Percentiles rank a stretch among this genome's conserved stretches.
Evolutionary conservation across 495 filamentous ascomycete genomes (phyloP).

Genomic region (Annulohypoxylon nitens): DNA sequence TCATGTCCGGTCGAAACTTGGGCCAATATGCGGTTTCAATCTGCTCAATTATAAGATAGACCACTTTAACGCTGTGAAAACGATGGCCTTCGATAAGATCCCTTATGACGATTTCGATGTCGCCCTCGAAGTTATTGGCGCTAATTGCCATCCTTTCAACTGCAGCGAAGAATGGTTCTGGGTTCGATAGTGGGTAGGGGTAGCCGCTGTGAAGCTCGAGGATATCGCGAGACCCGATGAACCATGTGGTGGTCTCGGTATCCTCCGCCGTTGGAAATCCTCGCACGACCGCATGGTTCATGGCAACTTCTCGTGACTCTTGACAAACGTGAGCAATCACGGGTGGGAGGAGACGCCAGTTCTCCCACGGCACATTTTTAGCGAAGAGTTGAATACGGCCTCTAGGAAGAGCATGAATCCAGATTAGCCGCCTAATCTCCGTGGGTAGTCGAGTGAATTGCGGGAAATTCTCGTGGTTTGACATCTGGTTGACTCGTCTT

Average conservation of each 20-base stretch:
- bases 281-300: conserved; percentile 46
- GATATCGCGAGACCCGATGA: conserved; percentile 48
- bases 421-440: conserved; percentile 50
- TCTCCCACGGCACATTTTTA: conserved; percentile 50
- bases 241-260: conserved; percentile 49
- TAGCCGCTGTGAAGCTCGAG: conserved; percentile 51
- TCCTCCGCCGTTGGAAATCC: conserved; percentile 50
- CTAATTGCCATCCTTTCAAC: conserved; percentile 46
- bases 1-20: conserved; percentile 47
- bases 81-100: conserved; percentile 44
- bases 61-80: conserved; percentile 45
- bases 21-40: conserved; percentile 51
- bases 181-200: conserved; percentile 50
- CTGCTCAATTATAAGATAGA: conserved; percentile 50
- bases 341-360: conserved; percentile 49
- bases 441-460: conserved; percentile 48
- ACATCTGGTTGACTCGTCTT: conserved; percentile 34
- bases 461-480: conserved; percentile 39
- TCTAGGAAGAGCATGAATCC: conserved; percentile 45
- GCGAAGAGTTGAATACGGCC: conserved; percentile 51
- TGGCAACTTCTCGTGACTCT: conserved; percentile 45
- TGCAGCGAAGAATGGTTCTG: conserved; percentile 49
- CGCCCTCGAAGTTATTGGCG: conserved; percentile 45
- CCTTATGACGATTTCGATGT: conserved; percentile 39
- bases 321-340: conserved; percentile 46